These are phyloP conservation scores for Withania somnifera DNA, from an alignment of 305 asterid genomes.

Conservation along the genomic window DNA sequence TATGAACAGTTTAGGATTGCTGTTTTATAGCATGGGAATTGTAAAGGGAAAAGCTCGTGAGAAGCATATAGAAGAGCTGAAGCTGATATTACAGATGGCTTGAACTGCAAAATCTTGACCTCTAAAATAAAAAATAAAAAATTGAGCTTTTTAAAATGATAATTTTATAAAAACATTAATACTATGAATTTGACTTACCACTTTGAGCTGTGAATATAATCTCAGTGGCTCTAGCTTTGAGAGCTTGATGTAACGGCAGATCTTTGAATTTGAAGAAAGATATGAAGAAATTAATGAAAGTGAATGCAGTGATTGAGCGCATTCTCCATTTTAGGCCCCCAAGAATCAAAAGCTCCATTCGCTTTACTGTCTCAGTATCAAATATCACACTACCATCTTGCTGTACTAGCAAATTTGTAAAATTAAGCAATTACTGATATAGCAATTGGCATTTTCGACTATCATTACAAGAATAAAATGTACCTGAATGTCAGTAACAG, in stretches of 20 bases:
- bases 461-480: background rate
- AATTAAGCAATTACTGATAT: no score
- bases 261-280: constrained; percentile 28
- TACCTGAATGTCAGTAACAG: constrained; percentile 35
- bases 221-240: constrained; percentile 39
- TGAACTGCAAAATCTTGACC: constrained; percentile 40
- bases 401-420: constrained; percentile 3
- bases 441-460: background rate
- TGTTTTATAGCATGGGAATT: constrained; percentile 25
- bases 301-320: constrained; percentile 58
- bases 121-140: constrained; percentile 16
- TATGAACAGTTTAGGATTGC: constrained; percentile 29
- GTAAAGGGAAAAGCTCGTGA: constrained; percentile 37
- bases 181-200: constrained; percentile 25
- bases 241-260: constrained; percentile 22
- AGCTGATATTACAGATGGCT: constrained; percentile 49
- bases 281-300: constrained; percentile 37
- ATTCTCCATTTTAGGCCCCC: constrained; percentile 63
- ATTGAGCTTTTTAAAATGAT: background rate
- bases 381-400: constrained; percentile 25
- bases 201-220: constrained; percentile 41
- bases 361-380: constrained; percentile 23
- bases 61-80: constrained; percentile 46
- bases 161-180: background rate
- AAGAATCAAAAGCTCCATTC: constrained; percentile 58